phyloP scores from a whole-genome alignment of 306 rosid genomes.

The Delonix regia region DNA sequence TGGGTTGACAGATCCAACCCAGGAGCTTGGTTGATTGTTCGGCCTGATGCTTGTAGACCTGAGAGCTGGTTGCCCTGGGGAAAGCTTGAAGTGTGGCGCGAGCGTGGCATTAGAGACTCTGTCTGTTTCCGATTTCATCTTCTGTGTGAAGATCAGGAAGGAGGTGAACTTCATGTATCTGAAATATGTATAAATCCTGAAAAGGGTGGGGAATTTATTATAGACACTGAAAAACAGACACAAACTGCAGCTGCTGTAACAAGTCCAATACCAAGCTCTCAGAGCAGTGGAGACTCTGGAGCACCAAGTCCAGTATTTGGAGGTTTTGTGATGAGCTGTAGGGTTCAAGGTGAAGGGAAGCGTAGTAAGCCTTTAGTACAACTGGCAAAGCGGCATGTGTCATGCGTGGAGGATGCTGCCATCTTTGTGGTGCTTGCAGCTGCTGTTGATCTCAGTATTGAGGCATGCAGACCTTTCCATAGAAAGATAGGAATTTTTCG shows the following conservation, averaged over 20 bases:
- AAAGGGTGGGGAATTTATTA: conserved; percentile 89
- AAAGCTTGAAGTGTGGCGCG: conserved; percentile 97
- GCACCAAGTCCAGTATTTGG: conserved; percentile 68
- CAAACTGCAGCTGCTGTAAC: conserved; percentile 41
- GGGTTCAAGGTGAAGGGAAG: conserved; percentile 93
- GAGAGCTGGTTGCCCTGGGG: conserved; percentile 99
- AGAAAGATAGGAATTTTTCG: conserved; percentile 63
- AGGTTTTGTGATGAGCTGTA: conserved; percentile 92
- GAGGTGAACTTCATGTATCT: conserved; percentile 75
- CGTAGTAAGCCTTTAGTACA: conserved; percentile 78
- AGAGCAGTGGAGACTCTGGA: conserved; percentile 87
- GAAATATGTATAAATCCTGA: conserved; percentile 82
- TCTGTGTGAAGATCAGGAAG: conserved; percentile 74
- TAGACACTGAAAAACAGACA: conserved; percentile 79
- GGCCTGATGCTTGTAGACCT: conserved; percentile 70
- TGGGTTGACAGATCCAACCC: conserved; percentile 95
- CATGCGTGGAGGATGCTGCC: conserved; percentile 91
- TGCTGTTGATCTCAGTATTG: conserved; percentile 82
- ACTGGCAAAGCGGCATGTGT: conserved; percentile 84
- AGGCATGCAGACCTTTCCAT: conserved; percentile 82
- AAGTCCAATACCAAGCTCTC: conserved; percentile 86
- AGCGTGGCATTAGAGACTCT: conserved; percentile 77
- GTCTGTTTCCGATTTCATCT: conserved; percentile 81
- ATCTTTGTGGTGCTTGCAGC: conserved; percentile 97
- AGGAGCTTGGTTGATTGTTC: conserved; percentile 94